These are phyloP conservation scores for Trapa bicornis DNA, from an alignment of 345 rosid genomes.

Conservation along the genomic window DNA sequence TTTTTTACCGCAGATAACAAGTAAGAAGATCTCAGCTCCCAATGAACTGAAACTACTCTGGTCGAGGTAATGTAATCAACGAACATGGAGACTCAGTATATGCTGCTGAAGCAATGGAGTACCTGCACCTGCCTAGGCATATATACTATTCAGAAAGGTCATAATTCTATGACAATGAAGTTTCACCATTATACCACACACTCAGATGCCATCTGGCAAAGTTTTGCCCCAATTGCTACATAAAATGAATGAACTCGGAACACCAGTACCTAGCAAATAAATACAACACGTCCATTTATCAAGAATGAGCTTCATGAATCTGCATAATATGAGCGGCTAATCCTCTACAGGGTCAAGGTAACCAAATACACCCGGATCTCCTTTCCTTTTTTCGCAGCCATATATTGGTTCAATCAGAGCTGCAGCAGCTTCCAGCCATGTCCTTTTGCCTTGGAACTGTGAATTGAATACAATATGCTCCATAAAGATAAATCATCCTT, in stretches of 20 bases:
- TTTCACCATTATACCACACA: not conserved
- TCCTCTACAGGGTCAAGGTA: not conserved
- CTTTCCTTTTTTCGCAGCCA: not conserved
- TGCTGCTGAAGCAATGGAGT: too few relatives aligned
- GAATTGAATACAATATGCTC: conserved; percentile 19
- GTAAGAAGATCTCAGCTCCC: too few relatives aligned
- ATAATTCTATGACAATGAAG: not conserved
- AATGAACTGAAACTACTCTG: too few relatives aligned
- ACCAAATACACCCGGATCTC: not conserved
- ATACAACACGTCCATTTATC: not conserved
- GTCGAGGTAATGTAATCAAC: too few relatives aligned
- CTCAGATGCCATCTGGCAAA: too few relatives aligned
- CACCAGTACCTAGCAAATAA: not conserved
- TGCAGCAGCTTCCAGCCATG: conserved; percentile 5
- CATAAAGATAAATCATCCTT: not conserved
- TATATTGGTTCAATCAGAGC: not conserved
- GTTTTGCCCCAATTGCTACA: not conserved
- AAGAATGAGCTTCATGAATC: not conserved
- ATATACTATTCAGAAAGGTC: too few relatives aligned
- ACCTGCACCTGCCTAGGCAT: too few relatives aligned
- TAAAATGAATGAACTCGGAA: not conserved
- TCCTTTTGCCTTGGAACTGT: conserved; percentile 9
- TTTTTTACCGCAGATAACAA: too few relatives aligned
- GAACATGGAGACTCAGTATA: too few relatives aligned
- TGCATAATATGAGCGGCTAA: not conserved